Evolutionary conservation across 2,329 filamentous ascomycete genomes (phyloP).

Genomic region (Botrytis deweyae): DNA sequence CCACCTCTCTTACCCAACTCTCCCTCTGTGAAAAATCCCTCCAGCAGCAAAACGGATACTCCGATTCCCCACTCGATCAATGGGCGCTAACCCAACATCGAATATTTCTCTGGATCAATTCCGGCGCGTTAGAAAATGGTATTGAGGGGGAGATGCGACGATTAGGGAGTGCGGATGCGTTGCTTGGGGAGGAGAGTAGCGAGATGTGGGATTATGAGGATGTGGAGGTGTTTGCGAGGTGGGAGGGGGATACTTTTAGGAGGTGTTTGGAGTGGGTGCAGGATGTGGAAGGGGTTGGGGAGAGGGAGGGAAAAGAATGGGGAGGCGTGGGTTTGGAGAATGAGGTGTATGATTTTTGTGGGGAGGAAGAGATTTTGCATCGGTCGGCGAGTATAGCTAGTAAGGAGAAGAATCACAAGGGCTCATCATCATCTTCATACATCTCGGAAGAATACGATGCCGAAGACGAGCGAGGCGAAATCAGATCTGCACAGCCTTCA

Average conservation of each 20-base stretch:
- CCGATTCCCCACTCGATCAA: accelerated
- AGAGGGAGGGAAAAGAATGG: no score
- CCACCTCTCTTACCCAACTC: background rate
- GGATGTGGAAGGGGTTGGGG: no score
- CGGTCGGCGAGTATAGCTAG: background rate
- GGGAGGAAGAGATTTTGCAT: background rate
- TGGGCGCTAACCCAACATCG: background rate
- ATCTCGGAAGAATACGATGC: background rate
- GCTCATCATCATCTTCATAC: background rate
- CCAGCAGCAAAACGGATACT: background rate
- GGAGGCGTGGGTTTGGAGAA: background rate
- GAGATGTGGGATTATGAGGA: background rate
- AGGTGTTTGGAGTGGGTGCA: background rate
- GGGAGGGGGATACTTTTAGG: background rate
- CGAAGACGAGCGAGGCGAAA: background rate
- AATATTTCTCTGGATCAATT: background rate
- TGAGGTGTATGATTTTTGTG: background rate
- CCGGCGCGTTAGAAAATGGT: background rate
- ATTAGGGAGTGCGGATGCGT: background rate
- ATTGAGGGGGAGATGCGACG: background rate
- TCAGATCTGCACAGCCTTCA: background rate
- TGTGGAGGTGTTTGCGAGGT: background rate
- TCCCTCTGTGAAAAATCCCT: background rate
- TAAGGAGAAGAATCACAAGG: background rate
- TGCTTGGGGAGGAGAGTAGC: background rate